Base-by-base conservation (phyloP, 345 rosid genomes). In the Clausena lansium region DNA sequence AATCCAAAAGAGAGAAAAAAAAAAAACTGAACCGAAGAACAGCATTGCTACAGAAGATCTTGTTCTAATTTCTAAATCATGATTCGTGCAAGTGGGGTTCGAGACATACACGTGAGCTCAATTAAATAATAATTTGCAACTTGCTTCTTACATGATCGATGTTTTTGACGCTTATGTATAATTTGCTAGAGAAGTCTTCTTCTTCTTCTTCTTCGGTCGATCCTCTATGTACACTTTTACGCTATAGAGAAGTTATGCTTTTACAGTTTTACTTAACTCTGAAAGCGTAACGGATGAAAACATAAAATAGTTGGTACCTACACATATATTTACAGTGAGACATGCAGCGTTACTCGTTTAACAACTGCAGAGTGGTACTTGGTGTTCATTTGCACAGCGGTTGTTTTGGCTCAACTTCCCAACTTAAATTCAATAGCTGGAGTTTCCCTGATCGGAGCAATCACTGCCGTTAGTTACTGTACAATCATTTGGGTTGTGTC, bases 341-440 rank as follows among this genome's bases (percentile, higher is more conserved):
- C 83, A 5, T 83, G 83, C 83, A n/a, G 52, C 35, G 24, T 78
- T 14, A 74, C 55, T 38, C 79, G 76, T 13, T 76, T 85, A 68
- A 74, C 85, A 4, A 45, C 83, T 0, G 19, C 76, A 11, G 88
- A 88, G 80, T 90, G 92, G 87, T 87, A 82, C 79, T 14, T 87
- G 65, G 71, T 88, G 35, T 90, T 90, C 81, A 78, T 82, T 69
- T 83, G 84, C 77, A 59, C 83, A 10, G 88, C 91, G 22, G 79
- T 84, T 14, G 11, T 83, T 32, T 67, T 90, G 58, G 84, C 92
- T 62, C 92, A 87, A 77, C 92, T 90, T 69, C 94, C 94, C 39
- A 90, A 87, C 81, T 69, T 90, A 71, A 90, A 90, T 71, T 88
- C 94, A 1, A 84, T 90, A 4, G 94, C 94, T 8, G 89, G 91